Evolutionary conservation across 495 filamentous ascomycete species (phyloP).

Genomic region (Chaetomidium leptoderma): DNA sequence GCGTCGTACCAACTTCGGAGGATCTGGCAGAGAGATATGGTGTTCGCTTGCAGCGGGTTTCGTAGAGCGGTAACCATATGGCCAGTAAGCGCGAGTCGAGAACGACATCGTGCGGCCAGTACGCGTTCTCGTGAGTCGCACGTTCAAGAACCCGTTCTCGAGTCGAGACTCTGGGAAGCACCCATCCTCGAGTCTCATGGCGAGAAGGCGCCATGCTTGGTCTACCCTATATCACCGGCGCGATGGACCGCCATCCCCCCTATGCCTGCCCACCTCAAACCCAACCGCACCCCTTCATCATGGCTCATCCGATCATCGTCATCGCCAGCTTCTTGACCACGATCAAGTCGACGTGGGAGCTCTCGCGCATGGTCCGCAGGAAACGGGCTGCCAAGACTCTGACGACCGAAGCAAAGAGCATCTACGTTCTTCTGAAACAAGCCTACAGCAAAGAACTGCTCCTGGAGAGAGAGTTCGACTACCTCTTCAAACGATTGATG

Average conservation of each 20-base stretch:
- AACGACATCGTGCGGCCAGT: slow-evolving; percentile 13
- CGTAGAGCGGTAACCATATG: too few relatives aligned
- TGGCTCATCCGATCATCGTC: slow-evolving; percentile 14
- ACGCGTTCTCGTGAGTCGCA: slow-evolving; percentile 10
- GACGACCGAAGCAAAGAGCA: slow-evolving; percentile 10
- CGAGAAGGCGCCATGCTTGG: neutral
- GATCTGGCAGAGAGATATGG: neutral
- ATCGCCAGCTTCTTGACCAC: slow-evolving; percentile 16
- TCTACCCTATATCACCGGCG: slow-evolving; percentile 11
- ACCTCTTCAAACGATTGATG: slow-evolving; percentile 16
- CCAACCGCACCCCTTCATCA: slow-evolving; percentile 11
- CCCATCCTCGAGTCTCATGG: neutral
- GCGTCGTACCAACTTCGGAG: neutral
- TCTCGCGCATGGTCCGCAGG: slow-evolving; percentile 12
- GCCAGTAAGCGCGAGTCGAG: too few relatives aligned
- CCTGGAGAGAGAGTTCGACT: slow-evolving; percentile 16
- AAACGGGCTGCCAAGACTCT: slow-evolving; percentile 15
- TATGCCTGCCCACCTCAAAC: neutral
- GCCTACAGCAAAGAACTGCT: slow-evolving; percentile 20
- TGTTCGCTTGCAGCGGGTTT: neutral
- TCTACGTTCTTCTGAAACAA: slow-evolving; percentile 9
- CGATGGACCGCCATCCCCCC: slow-evolving; percentile 13
- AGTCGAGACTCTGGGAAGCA: neutral
- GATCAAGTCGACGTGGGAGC: slow-evolving; percentile 11
- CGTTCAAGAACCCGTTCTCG: slow-evolving; percentile 14